Evolutionary conservation across 1,284 basidiomycete species (phyloP).

Genomic region (Ganoderma multipileum): DNA sequence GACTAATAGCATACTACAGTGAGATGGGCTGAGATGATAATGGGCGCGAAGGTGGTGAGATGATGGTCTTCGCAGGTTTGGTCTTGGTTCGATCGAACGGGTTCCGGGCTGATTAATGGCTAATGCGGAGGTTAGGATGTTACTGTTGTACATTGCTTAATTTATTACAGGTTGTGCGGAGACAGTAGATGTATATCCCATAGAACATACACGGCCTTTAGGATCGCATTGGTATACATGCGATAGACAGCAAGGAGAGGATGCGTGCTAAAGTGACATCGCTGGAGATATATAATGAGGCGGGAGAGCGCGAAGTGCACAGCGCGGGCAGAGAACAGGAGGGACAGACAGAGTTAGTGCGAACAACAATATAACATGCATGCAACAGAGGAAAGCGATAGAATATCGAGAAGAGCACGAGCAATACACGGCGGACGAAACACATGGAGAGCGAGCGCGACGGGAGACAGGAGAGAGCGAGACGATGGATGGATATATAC

Average conservation of each 20-base stretch:
- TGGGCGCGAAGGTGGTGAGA: background rate
- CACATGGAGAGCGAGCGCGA: background rate
- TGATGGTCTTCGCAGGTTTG: background rate
- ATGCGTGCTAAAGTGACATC: background rate
- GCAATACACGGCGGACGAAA: background rate
- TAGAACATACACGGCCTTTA: background rate
- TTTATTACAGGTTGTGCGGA: background rate
- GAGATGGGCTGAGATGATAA: background rate
- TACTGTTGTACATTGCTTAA: constrained; percentile 2
- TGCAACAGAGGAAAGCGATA: background rate
- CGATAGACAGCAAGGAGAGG: background rate
- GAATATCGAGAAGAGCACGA: background rate
- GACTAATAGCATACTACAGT: constrained; percentile 14
- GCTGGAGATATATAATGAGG: background rate
- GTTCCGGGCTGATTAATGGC: background rate
- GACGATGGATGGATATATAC: background rate
- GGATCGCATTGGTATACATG: background rate
- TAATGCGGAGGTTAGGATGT: background rate
- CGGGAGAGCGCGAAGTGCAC: background rate
- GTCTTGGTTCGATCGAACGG: background rate
- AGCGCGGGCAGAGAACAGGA: background rate
- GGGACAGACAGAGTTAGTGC: background rate
- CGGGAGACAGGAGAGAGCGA: background rate
- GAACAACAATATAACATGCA: background rate
- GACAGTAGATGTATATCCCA: background rate